Evolutionary conservation across 495 filamentous ascomycete species (phyloP).

Genomic region (Neurospora sp.): DNA sequence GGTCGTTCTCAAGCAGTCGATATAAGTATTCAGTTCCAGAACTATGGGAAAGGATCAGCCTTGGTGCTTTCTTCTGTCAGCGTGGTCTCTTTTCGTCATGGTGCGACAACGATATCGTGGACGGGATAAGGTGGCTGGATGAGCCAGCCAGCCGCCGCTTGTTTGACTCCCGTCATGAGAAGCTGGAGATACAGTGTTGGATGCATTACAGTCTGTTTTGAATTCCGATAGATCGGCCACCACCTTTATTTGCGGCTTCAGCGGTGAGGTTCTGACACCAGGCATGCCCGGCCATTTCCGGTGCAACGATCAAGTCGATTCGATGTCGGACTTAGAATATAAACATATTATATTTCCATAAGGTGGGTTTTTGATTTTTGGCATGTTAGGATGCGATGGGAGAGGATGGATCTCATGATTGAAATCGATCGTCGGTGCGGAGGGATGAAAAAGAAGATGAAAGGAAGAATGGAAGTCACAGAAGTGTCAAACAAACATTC

Average conservation of each 20-base stretch:
- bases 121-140: not conserved
- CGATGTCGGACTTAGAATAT: not conserved
- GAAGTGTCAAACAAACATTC: not conserved
- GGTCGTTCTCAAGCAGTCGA: not conserved
- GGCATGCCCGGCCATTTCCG: not conserved
- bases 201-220: not conserved
- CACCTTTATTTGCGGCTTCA: not conserved
- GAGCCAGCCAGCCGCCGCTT: not conserved
- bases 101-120: not conserved
- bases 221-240: not conserved
- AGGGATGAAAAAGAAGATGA: not conserved
- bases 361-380: not conserved
- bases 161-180: not conserved
- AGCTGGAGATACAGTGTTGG: not conserved
- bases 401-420: not conserved
- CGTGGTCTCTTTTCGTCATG: not conserved
- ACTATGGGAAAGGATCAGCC: not conserved
- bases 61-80: not conserved
- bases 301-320: not conserved
- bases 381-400: not conserved
- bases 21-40: not conserved
- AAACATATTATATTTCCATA: not conserved
- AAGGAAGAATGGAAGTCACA: not conserved
- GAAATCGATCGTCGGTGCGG: not conserved
- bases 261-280: not conserved